Base-by-base conservation (phyloP, 208 protist genomes). In the Crithidia thermophila region DNA sequence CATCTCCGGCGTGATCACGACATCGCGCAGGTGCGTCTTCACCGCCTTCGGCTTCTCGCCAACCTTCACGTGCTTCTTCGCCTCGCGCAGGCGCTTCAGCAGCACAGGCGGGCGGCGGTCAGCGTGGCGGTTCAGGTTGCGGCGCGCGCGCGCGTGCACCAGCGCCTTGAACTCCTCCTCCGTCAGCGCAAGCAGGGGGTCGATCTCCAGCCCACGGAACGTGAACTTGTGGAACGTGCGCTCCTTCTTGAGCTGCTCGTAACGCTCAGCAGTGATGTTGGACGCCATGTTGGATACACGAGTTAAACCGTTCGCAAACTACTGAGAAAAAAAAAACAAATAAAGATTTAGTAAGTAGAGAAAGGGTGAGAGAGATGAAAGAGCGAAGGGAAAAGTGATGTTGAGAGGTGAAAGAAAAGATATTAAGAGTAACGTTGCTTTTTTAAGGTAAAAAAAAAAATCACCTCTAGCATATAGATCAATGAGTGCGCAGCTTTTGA, bases 1-100 rank as follows among this genome's bases (percentile, higher is more conserved):
- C 99, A 99, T 99, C 85, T 99, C 98, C 61, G 99, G 99, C 45
- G 99, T 93, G 76, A 99, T 98, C 75, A 99, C 95, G 84, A 99
- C 99, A 84, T 99, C 93, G 76, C 99, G 91, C 47, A 99, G 95
- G 90, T 99, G 99, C 45, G 99, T 99, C 88, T 99, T 99, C 59
- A 99, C 91, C 20, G 87, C 68, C 46, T 94, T 88, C 40, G 99
- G 98, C 91, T 99, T 99, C 90, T 99, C 98, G 68, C 96, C 95
- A 62, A 88, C 82, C 77, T 87, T 91, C 70, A 95, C 84, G 59
- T 96, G 77, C 82, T 98, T 98, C 91, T 98, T 98, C 57, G 98
- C 96, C 84, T 99, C 98, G 68, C 95, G 88, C 40, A 99, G 93
- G 79, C 98, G 98, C 86, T 99, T 99, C 58, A 99, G 88, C 58